Conservation (phyloP, 768 basidiomycete genomes). For the Tulasnella sp. region DNA sequence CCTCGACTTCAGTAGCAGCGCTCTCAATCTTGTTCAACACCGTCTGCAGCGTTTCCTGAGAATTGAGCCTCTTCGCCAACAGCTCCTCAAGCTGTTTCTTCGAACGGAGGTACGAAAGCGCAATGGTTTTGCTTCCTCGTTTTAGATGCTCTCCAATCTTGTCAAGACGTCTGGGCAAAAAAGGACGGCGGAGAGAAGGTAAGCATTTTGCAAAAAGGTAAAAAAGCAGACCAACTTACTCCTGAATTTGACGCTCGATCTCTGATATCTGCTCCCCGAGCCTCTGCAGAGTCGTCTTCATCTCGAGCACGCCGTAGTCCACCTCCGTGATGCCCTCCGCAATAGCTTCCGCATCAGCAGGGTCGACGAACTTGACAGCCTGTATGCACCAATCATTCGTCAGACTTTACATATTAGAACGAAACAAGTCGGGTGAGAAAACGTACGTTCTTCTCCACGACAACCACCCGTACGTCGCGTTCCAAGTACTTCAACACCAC, state of each 20-base stretch:
- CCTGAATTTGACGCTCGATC: constrained; percentile 61
- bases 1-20: constrained; percentile 84
- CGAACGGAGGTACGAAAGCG: constrained; percentile 52
- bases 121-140: constrained; percentile 62
- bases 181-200: neutral
- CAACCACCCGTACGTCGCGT: constrained; percentile 59
- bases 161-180: constrained; percentile 46
- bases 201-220: too few relatives aligned
- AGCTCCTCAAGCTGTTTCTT: constrained; percentile 76
- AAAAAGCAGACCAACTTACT: constrained; percentile 40
- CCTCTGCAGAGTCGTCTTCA: constrained; percentile 61
- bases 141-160: constrained; percentile 59
- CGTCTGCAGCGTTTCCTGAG: constrained; percentile 63
- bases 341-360: constrained; percentile 27
- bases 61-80: constrained; percentile 61
- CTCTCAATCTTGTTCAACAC: constrained; percentile 78
- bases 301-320: constrained; percentile 73
- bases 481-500: constrained; percentile 71
- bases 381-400: constrained; percentile 34
- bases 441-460: constrained; percentile 57
- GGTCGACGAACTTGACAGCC: constrained; percentile 74
- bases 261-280: constrained; percentile 61
- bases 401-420: too few relatives aligned
- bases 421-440: neutral
- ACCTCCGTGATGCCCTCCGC: constrained; percentile 55